Conservation (phyloP, 441 rosid genomes). For the Pelargonium citronellum region DNA sequence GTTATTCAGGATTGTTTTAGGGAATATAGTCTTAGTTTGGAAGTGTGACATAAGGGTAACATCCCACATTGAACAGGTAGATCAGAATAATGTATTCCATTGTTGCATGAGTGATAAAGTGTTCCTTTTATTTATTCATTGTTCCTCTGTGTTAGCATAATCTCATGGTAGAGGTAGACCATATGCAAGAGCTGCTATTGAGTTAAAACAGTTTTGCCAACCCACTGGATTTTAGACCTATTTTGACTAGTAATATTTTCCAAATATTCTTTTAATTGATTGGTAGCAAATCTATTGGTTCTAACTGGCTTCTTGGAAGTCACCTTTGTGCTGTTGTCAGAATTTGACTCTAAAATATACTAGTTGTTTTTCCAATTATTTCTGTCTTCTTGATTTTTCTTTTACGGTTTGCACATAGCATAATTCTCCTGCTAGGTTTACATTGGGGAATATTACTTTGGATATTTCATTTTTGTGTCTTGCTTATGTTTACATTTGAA, state of each 20-base stretch:
- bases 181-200: not conserved
- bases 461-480: not conserved
- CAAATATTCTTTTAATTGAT: not conserved
- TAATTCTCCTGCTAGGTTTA: not conserved
- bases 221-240: not conserved
- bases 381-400: not conserved
- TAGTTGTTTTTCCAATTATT: constrained; percentile 6
- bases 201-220: not conserved
- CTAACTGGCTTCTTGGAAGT: not conserved
- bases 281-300: not conserved
- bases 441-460: not conserved
- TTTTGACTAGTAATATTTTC: not conserved
- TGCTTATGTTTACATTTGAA: constrained; percentile 1
- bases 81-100: not conserved
- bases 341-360: no score
- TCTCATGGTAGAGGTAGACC: constrained; percentile 2
- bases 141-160: not conserved
- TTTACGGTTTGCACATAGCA: no score
- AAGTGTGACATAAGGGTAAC: not conserved
- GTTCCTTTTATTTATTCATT: not conserved
- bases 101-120: not conserved
- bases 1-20: not conserved
- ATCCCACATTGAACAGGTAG: not conserved
- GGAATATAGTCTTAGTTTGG: no score
- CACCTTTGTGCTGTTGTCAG: no score